These are phyloP conservation scores for Mycena rosella DNA, from an alignment of 768 basidiomycete genomes.

Conservation along the genomic window DNA sequence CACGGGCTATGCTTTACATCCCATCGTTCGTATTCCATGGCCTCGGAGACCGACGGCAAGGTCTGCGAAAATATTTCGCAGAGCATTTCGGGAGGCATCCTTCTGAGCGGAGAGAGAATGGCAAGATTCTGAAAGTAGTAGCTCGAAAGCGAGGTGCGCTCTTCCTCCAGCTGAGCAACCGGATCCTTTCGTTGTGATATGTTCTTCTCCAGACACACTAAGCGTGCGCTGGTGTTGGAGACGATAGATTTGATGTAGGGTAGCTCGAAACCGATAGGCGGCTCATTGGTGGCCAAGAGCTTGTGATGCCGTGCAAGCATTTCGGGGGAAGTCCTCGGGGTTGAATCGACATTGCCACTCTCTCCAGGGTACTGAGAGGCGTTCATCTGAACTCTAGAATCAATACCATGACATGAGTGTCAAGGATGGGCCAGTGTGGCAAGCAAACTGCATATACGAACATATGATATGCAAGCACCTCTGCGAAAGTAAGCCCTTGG, in stretches of 20 bases:
- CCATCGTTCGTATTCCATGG: too few species aligned
- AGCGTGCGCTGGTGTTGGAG: neutral
- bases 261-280: neutral
- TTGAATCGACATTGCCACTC: neutral
- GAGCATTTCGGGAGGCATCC: too few species aligned
- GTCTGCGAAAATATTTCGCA: too few species aligned
- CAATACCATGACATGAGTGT: too few species aligned
- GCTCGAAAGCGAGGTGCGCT: neutral
- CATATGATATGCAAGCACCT: too few species aligned
- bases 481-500: too few species aligned
- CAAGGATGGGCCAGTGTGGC: too few species aligned
- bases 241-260: neutral
- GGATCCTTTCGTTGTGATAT: neutral
- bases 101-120: too few species aligned
- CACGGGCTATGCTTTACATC: too few species aligned
- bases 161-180: neutral
- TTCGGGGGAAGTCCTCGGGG: too few species aligned
- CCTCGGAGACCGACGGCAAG: too few species aligned
- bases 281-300: neutral
- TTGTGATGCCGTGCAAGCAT: neutral
- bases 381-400: neutral
- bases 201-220: neutral
- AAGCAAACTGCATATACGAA: too few species aligned
- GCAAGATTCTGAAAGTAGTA: neutral
- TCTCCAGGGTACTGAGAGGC: conserved; percentile 1